Evolutionary conservation across 1,139 yeast species (phyloP).

Genomic region (Candida glucosophila): DNA sequence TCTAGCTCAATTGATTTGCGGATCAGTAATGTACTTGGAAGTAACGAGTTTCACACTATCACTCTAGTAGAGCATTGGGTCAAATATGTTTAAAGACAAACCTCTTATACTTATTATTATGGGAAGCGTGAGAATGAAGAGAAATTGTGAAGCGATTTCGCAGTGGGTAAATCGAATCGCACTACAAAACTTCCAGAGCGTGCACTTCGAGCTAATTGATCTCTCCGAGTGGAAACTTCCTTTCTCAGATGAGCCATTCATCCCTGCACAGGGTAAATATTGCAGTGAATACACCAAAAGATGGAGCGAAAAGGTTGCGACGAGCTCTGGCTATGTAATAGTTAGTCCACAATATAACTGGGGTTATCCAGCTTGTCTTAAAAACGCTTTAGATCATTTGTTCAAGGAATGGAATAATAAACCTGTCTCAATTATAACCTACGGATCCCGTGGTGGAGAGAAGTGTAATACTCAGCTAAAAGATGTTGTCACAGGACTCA

Average conservation of each 20-base stretch:
- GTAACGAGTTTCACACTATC: no score
- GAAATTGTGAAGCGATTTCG: background rate
- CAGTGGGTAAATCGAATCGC: background rate
- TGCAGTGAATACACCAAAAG: background rate
- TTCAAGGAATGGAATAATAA: background rate
- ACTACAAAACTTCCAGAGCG: background rate
- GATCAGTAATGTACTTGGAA: no score
- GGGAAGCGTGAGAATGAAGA: background rate
- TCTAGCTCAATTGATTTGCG: no score
- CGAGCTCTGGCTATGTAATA: background rate
- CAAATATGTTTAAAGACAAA: no score
- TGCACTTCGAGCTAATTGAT: constrained; percentile 1
- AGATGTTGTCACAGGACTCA: background rate
- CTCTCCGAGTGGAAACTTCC: background rate
- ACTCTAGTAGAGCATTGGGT: no score
- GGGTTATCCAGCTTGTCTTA: background rate
- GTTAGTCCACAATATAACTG: background rate
- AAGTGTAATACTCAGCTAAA: background rate
- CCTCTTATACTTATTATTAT: background rate
- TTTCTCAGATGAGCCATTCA: background rate
- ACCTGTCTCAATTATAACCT: background rate
- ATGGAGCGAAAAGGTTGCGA: background rate
- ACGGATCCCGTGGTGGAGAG: background rate
- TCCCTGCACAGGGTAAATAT: constrained; percentile 1
- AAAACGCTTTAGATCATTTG: constrained; percentile 1